These are phyloP conservation scores for Lachnellula arida DNA, from an alignment of 2,329 filamentous ascomycete species.

Conservation along the genomic window DNA sequence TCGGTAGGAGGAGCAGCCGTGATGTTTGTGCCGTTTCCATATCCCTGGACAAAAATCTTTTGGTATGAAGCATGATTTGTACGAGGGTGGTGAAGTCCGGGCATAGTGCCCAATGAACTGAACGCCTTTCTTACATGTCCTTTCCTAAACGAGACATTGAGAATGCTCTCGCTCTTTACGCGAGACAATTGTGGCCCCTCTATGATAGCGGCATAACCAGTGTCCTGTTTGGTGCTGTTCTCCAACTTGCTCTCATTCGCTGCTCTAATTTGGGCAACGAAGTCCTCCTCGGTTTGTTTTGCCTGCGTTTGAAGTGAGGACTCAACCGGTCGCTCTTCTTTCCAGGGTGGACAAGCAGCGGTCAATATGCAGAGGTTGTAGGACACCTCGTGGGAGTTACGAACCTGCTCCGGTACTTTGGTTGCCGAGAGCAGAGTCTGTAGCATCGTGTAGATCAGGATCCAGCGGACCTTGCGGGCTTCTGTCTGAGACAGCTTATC, in stretches of 20 bases:
- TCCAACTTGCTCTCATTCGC: neutral
- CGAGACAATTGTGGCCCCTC: conserved; percentile 15
- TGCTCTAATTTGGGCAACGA: neutral
- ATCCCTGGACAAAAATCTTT: conserved; percentile 50
- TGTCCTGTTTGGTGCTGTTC: conserved; percentile 45
- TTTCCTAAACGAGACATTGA: conserved; percentile 22
- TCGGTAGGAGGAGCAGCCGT: conserved; percentile 4
- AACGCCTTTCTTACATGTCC: conserved; percentile 29
- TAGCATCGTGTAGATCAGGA: conserved; percentile 67
- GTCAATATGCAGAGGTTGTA: conserved; percentile 44
- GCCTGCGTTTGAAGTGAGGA: conserved; percentile 18
- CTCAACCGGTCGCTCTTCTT: conserved; percentile 16
- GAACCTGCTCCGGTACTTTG: conserved; percentile 56
- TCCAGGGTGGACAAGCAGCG: conserved; percentile 27
- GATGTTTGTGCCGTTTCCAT: conserved; percentile 46
- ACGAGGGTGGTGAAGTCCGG: conserved; percentile 24
- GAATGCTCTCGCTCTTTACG: conserved; percentile 12
- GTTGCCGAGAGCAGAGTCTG: conserved; percentile 67
- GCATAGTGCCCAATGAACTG: conserved; percentile 23
- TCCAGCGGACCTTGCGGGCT: conserved; percentile 73
- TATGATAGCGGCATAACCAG: conserved; percentile 47
- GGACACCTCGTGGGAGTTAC: conserved; percentile 47
- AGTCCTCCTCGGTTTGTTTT: conserved; percentile 16
- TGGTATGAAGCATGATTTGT: conserved; percentile 35
- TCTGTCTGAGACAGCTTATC: conserved; percentile 59